A percentile compares a stretch with the other conserved stretches of the same genome.
Conservation (phyloP, 805 yeast species). For the Blastobotrys chiropterorum region DNA sequence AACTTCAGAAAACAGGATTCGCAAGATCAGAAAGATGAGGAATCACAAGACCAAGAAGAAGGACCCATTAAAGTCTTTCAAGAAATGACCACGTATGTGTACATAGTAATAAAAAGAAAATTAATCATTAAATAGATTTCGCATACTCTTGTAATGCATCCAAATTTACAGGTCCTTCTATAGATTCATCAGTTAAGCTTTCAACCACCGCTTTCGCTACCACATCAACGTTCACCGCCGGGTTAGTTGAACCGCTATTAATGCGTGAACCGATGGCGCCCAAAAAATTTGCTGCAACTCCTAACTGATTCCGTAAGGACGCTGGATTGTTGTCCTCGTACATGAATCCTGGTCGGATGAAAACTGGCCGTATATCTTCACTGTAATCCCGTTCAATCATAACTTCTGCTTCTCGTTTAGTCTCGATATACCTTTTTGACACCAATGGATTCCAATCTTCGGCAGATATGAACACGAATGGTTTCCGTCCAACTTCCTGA, state of each 20-base stretch:
- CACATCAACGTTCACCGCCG: conserved; percentile 42
- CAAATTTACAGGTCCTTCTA: conserved; percentile 53
- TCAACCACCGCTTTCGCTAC: conserved; percentile 58
- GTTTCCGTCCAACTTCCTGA: conserved; percentile 15
- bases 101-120: background rate
- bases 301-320: conserved; percentile 5
- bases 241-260: conserved; percentile 6
- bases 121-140: background rate
- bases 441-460: conserved; percentile 62
- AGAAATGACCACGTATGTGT: conserved; percentile 1
- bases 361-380: conserved; percentile 50
- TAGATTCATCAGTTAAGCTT: conserved; percentile 43
- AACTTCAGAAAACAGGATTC: conserved; percentile 22
- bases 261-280: conserved; percentile 16
- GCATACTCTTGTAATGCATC: conserved; percentile 34
- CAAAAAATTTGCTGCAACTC: conserved; percentile 1
- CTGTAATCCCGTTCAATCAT: conserved; percentile 34
- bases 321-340: conserved; percentile 38
- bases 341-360: conserved; percentile 81
- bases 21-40: conserved; percentile 19
- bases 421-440: conserved; percentile 63
- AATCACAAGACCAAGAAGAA: conserved; percentile 27
- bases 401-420: conserved; percentile 73
- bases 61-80: conserved; percentile 60
- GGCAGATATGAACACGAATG: conserved; percentile 76